Evolutionary conservation across 176 grass and related monocot genomes (phyloP).

Genomic region (Aegilops speltoides): DNA sequence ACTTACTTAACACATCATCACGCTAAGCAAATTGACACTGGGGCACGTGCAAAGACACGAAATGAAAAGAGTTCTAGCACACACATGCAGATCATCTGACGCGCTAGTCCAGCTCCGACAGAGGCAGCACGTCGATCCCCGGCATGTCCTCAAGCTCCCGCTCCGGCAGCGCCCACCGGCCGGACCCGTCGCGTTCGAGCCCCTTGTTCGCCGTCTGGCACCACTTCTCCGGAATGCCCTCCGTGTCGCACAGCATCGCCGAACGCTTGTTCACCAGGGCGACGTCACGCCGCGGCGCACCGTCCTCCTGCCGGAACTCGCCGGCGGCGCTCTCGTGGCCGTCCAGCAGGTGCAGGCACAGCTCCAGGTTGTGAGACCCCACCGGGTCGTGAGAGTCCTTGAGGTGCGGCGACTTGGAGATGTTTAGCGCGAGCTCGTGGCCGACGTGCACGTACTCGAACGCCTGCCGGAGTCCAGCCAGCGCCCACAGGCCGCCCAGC

Average conservation of each 20-base stretch:
- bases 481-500: slow-evolving; percentile 31
- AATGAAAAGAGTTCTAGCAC: too few species aligned
- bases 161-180: neutral
- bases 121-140: neutral
- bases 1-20: too few species aligned
- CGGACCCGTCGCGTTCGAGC: neutral
- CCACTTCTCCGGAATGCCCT: neutral
- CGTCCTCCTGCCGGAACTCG: neutral
- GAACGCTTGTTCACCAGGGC: neutral
- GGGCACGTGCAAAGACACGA: too few species aligned
- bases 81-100: too few species aligned
- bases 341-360: slow-evolving; percentile 37
- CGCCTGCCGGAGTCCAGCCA: slow-evolving; percentile 10
- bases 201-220: neutral
- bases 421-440: slow-evolving; percentile 31
- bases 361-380: slow-evolving; percentile 36
- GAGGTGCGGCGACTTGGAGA: slow-evolving; percentile 14
- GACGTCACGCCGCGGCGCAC: neutral
- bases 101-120: neutral
- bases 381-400: slow-evolving; percentile 9
- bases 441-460: slow-evolving; percentile 32
- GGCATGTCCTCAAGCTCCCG: neutral
- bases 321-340: neutral
- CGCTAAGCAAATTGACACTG: too few species aligned
- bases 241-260: neutral